Conservation (phyloP, 495 filamentous ascomycete species). For the Talaromyces ruber region DNA sequence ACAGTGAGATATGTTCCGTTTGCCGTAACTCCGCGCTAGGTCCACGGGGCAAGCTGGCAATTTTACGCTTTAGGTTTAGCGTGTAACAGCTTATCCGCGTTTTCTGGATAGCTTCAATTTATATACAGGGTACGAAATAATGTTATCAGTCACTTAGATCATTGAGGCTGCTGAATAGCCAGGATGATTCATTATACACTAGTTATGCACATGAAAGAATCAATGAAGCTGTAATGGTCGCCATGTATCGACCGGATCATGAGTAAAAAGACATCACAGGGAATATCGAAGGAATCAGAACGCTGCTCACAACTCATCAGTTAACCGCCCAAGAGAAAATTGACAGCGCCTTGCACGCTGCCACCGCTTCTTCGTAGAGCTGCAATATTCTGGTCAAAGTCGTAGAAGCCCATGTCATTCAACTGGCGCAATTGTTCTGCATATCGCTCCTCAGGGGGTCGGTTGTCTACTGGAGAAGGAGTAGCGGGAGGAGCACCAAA, state of each 20-base stretch:
- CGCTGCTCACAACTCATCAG: not conserved
- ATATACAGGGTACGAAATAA: not conserved
- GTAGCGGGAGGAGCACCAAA: slow-evolving; percentile 20
- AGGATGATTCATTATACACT: not conserved
- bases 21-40: not conserved
- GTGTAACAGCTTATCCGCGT: not conserved
- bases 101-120: not conserved
- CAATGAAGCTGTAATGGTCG: not conserved
- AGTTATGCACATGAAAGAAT: slow-evolving; percentile 2
- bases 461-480: slow-evolving; percentile 57
- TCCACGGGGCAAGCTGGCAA: not conserved
- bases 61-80: not conserved
- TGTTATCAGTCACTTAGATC: not conserved
- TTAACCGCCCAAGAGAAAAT: slow-evolving; percentile 48
- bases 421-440: slow-evolving; percentile 83
- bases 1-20: not conserved
- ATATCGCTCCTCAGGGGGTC: slow-evolving; percentile 90
- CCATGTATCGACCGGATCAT: not conserved
- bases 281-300: slow-evolving; percentile 10
- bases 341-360: slow-evolving; percentile 90
- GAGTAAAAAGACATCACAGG: slow-evolving; percentile 7
- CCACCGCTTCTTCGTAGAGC: slow-evolving; percentile 85
- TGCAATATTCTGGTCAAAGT: slow-evolving; percentile 88
- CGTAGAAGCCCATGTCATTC: slow-evolving; percentile 98
- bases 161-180: not conserved